Conservation (phyloP, 306 rosid genomes). For the Vigna angularis region DNA sequence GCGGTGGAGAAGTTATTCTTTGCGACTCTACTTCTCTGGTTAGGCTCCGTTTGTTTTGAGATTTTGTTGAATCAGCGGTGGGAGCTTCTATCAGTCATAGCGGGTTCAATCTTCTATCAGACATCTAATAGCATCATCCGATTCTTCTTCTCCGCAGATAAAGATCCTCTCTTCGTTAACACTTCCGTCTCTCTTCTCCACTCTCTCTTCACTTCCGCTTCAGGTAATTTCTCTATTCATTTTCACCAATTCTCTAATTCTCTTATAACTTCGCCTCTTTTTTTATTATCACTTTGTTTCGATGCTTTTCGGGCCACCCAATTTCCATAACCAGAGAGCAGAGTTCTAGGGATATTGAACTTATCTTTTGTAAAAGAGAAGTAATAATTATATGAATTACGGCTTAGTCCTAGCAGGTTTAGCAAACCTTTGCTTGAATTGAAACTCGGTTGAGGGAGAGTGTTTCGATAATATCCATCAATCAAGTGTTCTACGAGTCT, state of each 20-base stretch:
- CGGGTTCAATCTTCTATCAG: conserved; percentile 72
- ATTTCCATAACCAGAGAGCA: not conserved
- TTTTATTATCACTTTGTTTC: too few relatives aligned
- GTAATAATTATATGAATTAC: not conserved
- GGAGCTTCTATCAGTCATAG: conserved; percentile 60
- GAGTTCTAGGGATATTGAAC: not conserved
- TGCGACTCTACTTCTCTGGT: conserved; percentile 67
- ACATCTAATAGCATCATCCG: conserved; percentile 64
- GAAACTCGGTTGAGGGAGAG: not conserved
- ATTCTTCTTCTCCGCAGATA: conserved; percentile 40
- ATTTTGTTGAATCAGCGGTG: conserved; percentile 57
- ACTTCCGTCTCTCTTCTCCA: conserved; percentile 93
- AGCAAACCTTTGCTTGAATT: conserved; percentile 2
- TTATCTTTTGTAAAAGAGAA: too few relatives aligned
- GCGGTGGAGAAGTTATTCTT: conserved; percentile 63
- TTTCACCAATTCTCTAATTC: too few relatives aligned
- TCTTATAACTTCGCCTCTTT: too few relatives aligned
- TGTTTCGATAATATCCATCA: not conserved
- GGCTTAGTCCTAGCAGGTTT: not conserved
- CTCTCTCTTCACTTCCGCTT: conserved; percentile 70
- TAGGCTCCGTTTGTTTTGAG: conserved; percentile 61
- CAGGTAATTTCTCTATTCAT: conserved; percentile 55
- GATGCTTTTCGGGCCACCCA: too few relatives aligned
- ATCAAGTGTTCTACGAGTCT: conserved; percentile 12
- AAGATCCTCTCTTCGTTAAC: conserved; percentile 77